phyloP scores from a whole-genome alignment of 116 monocot species.

The Iris pallida region DNA sequence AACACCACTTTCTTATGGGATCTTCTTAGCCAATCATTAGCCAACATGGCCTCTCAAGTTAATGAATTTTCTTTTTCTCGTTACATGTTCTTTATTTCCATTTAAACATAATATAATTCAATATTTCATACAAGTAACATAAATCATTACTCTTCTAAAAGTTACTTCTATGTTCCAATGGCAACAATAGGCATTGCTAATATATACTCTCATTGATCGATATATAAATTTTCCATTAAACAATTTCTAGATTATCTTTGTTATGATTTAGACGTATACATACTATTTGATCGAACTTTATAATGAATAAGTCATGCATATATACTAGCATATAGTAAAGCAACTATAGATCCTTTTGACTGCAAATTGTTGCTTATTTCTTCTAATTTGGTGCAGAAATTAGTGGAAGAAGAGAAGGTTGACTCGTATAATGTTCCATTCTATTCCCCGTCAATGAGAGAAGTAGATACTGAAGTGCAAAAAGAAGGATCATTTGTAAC shows the following conservation, averaged over 20 bases:
- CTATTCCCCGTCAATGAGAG: slow-evolving; percentile 55
- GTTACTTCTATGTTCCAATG: too few species aligned
- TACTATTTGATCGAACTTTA: not conserved
- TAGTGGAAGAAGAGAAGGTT: slow-evolving; percentile 44
- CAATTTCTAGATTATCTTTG: not conserved
- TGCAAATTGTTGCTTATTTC: not conserved
- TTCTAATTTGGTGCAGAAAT: slow-evolving; percentile 22
- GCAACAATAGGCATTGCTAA: too few species aligned
- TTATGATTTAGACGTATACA: not conserved
- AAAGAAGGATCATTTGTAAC: slow-evolving; percentile 51
- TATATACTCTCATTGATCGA: not conserved
- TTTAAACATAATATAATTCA: not conserved
- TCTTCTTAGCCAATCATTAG: slow-evolving; percentile 35
- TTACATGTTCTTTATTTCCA: not conserved
- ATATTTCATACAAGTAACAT: not conserved
- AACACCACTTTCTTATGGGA: slow-evolving; percentile 46
- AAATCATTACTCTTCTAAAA: not conserved
- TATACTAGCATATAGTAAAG: not conserved
- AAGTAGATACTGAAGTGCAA: slow-evolving; percentile 46
- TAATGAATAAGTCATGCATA: not conserved
- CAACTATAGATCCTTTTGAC: not conserved
- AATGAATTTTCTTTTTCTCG: not conserved
- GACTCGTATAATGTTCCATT: slow-evolving; percentile 69
- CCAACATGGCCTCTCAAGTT: slow-evolving; percentile 31
- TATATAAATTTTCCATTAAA: not conserved